These are phyloP conservation scores for Torulaspora microellipsoides DNA, from an alignment of 805 yeast species.

Conservation along the genomic window DNA sequence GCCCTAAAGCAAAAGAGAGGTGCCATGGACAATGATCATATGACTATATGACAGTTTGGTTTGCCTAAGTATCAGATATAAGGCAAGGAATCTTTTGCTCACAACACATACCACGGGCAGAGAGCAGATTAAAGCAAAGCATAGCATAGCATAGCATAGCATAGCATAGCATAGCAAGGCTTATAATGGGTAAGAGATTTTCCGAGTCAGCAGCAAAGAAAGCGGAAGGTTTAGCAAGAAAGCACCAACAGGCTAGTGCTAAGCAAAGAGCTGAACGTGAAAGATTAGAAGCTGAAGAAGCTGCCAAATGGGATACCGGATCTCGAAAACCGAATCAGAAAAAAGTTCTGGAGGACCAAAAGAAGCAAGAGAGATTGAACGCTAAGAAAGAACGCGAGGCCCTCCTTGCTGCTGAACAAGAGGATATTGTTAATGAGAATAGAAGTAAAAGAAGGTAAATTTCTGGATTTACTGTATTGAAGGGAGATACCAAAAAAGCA, in stretches of 20 bases:
- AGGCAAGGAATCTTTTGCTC: no score
- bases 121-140: no score
- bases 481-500: not conserved
- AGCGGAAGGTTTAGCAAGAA: slow-evolving; percentile 34
- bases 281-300: slow-evolving; percentile 32
- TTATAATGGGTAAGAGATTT: slow-evolving; percentile 35
- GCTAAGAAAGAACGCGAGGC: slow-evolving; percentile 33
- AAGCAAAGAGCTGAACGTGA: slow-evolving; percentile 25
- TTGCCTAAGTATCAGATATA: no score
- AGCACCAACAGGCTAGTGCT: slow-evolving; percentile 30
- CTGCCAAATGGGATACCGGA: slow-evolving; percentile 34
- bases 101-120: no score
- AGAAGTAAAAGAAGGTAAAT: slow-evolving; percentile 19
- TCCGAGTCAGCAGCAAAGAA: slow-evolving; percentile 35
- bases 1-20: no score
- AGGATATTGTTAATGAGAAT: slow-evolving; percentile 19
- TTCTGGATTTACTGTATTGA: no score
- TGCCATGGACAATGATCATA: no score
- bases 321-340: slow-evolving; percentile 24
- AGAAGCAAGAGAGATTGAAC: slow-evolving; percentile 28
- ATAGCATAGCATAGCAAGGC: no score
- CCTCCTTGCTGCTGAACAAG: slow-evolving; percentile 33
- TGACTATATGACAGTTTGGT: no score
- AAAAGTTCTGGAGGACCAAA: slow-evolving; percentile 31
- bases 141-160: no score